phyloP scores from a whole-genome alignment of 305 asterid species.

The Fraxinus platypoda region DNA sequence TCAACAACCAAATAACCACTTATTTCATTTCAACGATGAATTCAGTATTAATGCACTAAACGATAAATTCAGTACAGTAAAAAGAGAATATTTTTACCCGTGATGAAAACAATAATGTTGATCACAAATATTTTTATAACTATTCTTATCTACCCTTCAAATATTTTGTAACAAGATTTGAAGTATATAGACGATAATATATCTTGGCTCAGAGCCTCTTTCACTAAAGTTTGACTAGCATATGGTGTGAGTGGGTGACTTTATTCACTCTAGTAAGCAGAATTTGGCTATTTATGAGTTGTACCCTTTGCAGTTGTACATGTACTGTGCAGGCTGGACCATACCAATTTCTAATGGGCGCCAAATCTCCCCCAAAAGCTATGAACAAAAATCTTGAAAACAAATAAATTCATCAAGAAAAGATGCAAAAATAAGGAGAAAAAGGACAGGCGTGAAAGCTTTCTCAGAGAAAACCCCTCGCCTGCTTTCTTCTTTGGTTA shows the following conservation, averaged over 20 bases:
- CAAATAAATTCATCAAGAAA: slow-evolving; percentile 6
- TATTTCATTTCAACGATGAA: neutral
- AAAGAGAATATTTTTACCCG: neutral
- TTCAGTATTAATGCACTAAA: neutral
- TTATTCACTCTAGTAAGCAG: neutral
- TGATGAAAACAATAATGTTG: neutral
- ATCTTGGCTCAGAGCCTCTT: neutral
- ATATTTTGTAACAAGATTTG: neutral
- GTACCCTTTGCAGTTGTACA: slow-evolving; percentile 7
- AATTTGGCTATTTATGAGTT: slow-evolving; percentile 5
- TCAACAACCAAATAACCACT: neutral
- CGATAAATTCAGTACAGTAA: no score
- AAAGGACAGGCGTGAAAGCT: slow-evolving; percentile 74
- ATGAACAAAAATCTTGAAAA: slow-evolving; percentile 1
- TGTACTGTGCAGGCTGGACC: neutral
- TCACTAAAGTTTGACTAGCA: neutral
- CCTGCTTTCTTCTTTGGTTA: slow-evolving; percentile 26
- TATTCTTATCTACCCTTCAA: no score
- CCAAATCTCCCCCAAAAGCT: neutral
- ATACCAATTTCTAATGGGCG: slow-evolving; percentile 12
- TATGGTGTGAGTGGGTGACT: neutral
- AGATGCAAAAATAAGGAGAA: slow-evolving; percentile 14
- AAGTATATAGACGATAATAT: neutral
- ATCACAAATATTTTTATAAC: neutral
- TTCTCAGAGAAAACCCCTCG: slow-evolving; percentile 50